Percentiles rank a stretch among this genome's conserved stretches.
Evolutionary conservation across 768 basidiomycete genomes (phyloP).

Genomic region (Macrolepiota fuliginosa): DNA sequence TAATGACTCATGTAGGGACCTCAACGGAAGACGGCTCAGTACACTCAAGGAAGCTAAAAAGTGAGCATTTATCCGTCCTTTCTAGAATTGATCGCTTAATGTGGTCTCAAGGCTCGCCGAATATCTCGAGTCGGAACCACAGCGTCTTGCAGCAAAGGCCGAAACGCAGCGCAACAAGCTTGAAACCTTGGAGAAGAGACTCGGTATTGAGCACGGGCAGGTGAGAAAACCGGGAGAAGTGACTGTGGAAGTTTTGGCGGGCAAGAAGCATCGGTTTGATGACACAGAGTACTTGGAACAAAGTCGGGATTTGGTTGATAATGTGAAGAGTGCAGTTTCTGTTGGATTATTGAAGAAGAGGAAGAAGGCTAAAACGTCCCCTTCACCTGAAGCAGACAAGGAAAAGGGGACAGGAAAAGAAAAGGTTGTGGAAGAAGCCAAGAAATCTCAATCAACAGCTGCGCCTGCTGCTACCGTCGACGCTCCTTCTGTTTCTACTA

Average conservation of each 20-base stretch:
- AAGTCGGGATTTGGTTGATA: slow-evolving; percentile 86
- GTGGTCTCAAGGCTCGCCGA: slow-evolving; percentile 61
- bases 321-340: slow-evolving; percentile 87
- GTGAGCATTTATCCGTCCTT: slow-evolving; percentile 39
- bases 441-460: background rate
- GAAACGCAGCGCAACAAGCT: slow-evolving; percentile 82
- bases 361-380: slow-evolving; percentile 27
- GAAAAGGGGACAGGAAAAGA: slow-evolving; percentile 9
- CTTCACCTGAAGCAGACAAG: slow-evolving; percentile 21
- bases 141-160: slow-evolving; percentile 72
- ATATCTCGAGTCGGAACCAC: slow-evolving; percentile 82
- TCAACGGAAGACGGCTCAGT: slow-evolving; percentile 85
- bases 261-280: slow-evolving; percentile 87
- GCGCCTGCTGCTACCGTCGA: slow-evolving; percentile 4
- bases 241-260: slow-evolving; percentile 48
- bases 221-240: slow-evolving; percentile 23
- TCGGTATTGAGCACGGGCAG: slow-evolving; percentile 57
- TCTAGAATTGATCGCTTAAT: background rate
- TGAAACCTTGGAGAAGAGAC: slow-evolving; percentile 78
- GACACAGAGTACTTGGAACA: slow-evolving; percentile 92
- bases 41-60: slow-evolving; percentile 97
- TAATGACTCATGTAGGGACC: slow-evolving; percentile 92
- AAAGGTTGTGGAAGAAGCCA: background rate
- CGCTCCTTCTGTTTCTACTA: slow-evolving; percentile 11
- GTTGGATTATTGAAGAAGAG: slow-evolving; percentile 37